phyloP scores from a whole-genome alignment of 768 basidiomycete species.

The Guyanaporus albipodus region DNA sequence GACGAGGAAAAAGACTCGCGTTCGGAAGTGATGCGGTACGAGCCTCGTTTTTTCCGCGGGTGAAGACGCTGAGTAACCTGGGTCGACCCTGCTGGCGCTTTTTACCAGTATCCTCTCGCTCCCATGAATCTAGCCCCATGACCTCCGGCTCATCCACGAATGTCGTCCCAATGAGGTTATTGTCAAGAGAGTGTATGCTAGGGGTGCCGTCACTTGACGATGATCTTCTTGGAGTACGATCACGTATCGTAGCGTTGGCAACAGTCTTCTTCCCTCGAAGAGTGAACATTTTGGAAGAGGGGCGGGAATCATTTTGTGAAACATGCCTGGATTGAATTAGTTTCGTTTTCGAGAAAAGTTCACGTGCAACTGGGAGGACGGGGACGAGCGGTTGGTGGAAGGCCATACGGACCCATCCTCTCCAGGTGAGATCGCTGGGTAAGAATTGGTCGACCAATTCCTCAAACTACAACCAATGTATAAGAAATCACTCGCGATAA shows the following conservation, averaged over 20 bases:
- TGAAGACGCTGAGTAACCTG: constrained; percentile 29
- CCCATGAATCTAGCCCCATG: constrained; percentile 18
- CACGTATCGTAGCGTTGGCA: constrained; percentile 12
- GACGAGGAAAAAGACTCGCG: constrained; percentile 10
- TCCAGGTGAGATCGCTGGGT: constrained; percentile 73
- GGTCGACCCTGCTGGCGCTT: constrained; percentile 27
- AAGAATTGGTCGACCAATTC: constrained; percentile 77
- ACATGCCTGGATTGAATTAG: constrained; percentile 46
- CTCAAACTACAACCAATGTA: constrained; percentile 52
- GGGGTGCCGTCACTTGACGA: constrained; percentile 18
- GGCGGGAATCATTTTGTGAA: constrained; percentile 27
- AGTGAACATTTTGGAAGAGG: constrained; percentile 18
- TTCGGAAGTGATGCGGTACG: not conserved
- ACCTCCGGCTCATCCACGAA: constrained; percentile 43
- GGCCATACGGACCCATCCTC: constrained; percentile 80
- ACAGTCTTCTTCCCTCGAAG: constrained; percentile 18
- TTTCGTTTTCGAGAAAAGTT: constrained; percentile 75
- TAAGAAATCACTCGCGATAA: constrained; percentile 5
- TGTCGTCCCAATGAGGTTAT: constrained; percentile 27
- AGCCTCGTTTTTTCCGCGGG: constrained; percentile 20
- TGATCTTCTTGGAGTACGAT: constrained; percentile 13
- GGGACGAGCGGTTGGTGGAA: constrained; percentile 77
- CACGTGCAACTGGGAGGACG: constrained; percentile 73
- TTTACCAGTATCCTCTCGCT: constrained; percentile 11
- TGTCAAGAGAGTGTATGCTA: not conserved